phyloP scores from a whole-genome alignment of 176 grass and related monocot genomes.

The Oryza rufipogon region DNA sequence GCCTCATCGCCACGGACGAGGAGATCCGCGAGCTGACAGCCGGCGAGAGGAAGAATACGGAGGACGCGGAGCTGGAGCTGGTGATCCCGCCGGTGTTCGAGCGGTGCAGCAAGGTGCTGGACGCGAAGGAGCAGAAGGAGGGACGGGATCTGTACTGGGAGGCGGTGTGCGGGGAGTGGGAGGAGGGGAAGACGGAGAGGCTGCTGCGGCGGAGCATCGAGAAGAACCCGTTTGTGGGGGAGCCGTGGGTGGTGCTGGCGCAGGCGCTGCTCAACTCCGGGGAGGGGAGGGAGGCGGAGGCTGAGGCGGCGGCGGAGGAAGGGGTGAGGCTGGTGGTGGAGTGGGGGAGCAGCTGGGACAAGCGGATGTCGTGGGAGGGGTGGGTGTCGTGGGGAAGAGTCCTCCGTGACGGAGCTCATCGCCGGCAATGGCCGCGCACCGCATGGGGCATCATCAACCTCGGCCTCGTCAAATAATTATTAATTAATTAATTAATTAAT shows the following conservation, averaged over 20 bases:
- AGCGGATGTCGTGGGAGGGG: conserved; percentile 78
- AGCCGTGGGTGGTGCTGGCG: conserved; percentile 67
- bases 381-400: conserved; percentile 42
- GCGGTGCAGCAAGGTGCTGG: conserved; percentile 38
- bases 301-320: conserved; percentile 36
- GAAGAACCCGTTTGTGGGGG: conserved; percentile 74
- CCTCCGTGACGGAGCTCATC: conserved; percentile 49
- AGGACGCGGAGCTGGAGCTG: conserved; percentile 52
- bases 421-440: conserved; percentile 48
- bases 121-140: conserved; percentile 52
- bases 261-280: conserved; percentile 56
- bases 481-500: no score
- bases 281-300: no score
- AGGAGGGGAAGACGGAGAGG: background rate
- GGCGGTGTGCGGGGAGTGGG: conserved; percentile 36
- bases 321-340: conserved; percentile 69
- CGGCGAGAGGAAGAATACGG: background rate
- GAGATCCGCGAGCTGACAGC: conserved; percentile 8
- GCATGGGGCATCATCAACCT: conserved; percentile 78
- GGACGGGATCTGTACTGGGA: conserved; percentile 82
- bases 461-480: conserved; percentile 57
- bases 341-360: conserved; percentile 93
- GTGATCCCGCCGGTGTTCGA: conserved; percentile 45
- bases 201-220: no score
- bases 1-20: conserved; percentile 59